These are phyloP conservation scores for Cyclocybe cylindracea DNA, from an alignment of 768 basidiomycete genomes.

Conservation along the genomic window DNA sequence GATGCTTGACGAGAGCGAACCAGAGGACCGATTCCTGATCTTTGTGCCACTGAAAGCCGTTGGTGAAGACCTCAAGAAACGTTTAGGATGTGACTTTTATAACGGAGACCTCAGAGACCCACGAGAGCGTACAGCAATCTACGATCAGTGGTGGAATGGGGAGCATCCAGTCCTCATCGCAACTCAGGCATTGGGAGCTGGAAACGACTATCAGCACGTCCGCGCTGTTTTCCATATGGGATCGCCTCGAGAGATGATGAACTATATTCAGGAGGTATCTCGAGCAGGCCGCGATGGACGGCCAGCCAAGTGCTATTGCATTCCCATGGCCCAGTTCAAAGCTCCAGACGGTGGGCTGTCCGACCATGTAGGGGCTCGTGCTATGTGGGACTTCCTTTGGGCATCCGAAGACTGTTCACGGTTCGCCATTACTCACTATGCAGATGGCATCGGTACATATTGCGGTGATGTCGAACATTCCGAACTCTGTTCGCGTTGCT, in stretches of 20 bases:
- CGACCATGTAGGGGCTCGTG: too few species aligned
- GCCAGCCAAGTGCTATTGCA: slow-evolving; percentile 1
- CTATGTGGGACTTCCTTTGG: too few species aligned
- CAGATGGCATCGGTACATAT: too few species aligned
- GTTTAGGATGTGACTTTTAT: slow-evolving; percentile 3
- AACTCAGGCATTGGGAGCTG: slow-evolving; percentile 25
- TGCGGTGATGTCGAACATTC: too few species aligned
- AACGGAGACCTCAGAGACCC: background rate
- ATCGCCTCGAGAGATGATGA: slow-evolving; percentile 20
- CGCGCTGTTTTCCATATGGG: slow-evolving; percentile 18
- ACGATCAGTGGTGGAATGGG: slow-evolving; percentile 13
- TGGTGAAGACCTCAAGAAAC: background rate
- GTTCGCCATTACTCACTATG: too few species aligned
- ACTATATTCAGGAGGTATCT: slow-evolving; percentile 19
- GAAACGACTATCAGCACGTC: slow-evolving; percentile 24
- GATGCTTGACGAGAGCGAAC: too few species aligned
- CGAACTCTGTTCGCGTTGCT: too few species aligned
- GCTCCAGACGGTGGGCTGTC: too few species aligned
- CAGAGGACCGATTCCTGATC: too few species aligned
- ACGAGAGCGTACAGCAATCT: background rate
- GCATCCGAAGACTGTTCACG: too few species aligned
- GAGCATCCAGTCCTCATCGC: slow-evolving; percentile 9
- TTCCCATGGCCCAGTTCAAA: too few species aligned
- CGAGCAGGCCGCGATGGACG: slow-evolving; percentile 17
- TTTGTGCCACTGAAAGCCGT: too few species aligned